Percentiles rank a stretch among this genome's conserved stretches.
These are phyloP conservation scores for Suhomyces wounanorum DNA, from an alignment of 1,139 yeast genomes.

Conservation along the genomic window DNA sequence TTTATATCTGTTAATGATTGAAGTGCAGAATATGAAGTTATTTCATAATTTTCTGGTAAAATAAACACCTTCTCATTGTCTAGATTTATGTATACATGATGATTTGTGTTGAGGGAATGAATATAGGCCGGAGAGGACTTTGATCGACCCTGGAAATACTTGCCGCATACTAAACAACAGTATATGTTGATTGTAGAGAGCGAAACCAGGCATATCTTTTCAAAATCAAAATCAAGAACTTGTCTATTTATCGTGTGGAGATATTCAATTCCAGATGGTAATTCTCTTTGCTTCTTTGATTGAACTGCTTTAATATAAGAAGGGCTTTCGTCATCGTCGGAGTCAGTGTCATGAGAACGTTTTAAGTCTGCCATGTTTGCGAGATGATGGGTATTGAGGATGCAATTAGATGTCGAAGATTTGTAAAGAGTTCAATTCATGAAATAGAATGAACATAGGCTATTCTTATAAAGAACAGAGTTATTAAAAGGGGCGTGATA, in stretches of 20 bases:
- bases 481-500: too few species aligned
- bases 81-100: constrained; percentile 64
- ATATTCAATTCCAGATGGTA: constrained; percentile 24
- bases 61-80: constrained; percentile 50
- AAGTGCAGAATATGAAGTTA: constrained; percentile 29
- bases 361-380: not conserved
- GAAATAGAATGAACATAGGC: not conserved
- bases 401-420: too few species aligned
- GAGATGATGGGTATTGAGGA: too few species aligned
- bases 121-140: constrained; percentile 63
- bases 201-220: constrained; percentile 64
- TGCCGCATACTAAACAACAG: constrained; percentile 76
- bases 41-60: constrained; percentile 61
- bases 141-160: constrained; percentile 69
- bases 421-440: too few species aligned
- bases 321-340: not conserved
- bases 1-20: constrained; percentile 52
- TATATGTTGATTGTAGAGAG: constrained; percentile 63
- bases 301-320: not conserved
- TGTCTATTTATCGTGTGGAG: constrained; percentile 58
- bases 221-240: constrained; percentile 68
- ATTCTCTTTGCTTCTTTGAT: not conserved
- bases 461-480: too few species aligned
- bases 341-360: not conserved
- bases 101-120: constrained; percentile 64